Conservation (phyloP, 2,329 filamentous ascomycete species). For the Trichoderma simmonsii region DNA sequence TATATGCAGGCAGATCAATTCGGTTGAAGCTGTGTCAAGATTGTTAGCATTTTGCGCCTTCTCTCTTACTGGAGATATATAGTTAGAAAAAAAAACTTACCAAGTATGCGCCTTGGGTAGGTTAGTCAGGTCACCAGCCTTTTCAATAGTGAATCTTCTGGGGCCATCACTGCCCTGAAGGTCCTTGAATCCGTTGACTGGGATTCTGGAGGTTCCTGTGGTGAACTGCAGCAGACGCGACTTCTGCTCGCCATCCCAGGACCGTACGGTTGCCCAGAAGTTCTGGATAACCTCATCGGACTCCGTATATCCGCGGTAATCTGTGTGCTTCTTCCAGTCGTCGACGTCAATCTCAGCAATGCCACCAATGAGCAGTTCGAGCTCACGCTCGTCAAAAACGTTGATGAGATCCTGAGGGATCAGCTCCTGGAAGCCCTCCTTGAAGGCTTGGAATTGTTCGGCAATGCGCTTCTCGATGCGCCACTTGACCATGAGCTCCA, state of each 20-base stretch:
- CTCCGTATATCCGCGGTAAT: conserved; percentile 98
- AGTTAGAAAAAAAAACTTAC: conserved; percentile 51
- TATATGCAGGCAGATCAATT: conserved; percentile 91
- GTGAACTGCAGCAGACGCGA: conserved; percentile 94
- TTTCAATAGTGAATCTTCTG: conserved; percentile 94
- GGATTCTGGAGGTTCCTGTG: conserved; percentile 94
- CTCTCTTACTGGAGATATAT: neutral
- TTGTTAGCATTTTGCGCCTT: conserved; percentile 17
- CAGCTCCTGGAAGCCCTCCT: conserved; percentile 94
- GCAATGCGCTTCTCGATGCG: conserved; percentile 98
- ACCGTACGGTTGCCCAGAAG: conserved; percentile 97
- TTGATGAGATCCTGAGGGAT: conserved; percentile 96
- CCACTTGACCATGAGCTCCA: conserved; percentile 98
- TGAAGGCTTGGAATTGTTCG: conserved; percentile 97
- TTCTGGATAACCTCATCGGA: conserved; percentile 95
- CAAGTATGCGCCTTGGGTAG: conserved; percentile 97
- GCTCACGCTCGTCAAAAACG: conserved; percentile 95
- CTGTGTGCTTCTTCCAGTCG: conserved; percentile 99
- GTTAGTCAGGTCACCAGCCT: conserved; percentile 86
- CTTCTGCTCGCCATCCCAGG: conserved; percentile 98
- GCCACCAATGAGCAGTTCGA: conserved; percentile 94
- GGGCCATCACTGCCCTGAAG: conserved; percentile 95
- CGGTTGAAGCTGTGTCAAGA: conserved; percentile 78
- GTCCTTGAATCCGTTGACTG: conserved; percentile 99
- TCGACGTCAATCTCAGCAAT: conserved; percentile 99